Base-by-base conservation (phyloP, 148 eudicot genomes). In the Rheum nobile region DNA sequence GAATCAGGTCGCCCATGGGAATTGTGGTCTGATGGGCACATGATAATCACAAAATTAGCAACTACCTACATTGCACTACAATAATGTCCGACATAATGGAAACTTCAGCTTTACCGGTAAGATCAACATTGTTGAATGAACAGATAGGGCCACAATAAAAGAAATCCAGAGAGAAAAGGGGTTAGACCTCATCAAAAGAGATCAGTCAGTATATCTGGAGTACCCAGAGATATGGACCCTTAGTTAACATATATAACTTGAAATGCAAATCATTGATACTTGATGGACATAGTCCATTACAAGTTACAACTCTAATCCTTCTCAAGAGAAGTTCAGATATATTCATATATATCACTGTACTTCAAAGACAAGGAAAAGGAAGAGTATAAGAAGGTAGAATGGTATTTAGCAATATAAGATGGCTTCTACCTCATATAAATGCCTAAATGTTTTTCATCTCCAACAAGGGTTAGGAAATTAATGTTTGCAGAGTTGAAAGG, bases 1-100 rank as follows among this genome's bases (percentile, higher is more conserved):
- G 91, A 89, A 79, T 80, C 85, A 29, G 89, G 92, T 71, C 82
- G 85, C 72, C 81, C 78, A 68, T 76, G 75, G 68, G 85, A 71
- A 78, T 75, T 82, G 77, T 69, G 74, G 42, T 90, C 96, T 88
- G 88, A 19, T 80, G 82, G 14, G 21, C 24, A 39, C 21, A 75
- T 47, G 14, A 35, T 55, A 61, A 31, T 61, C 7, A 29, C 37
- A 31, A 61, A 61, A 28, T 61, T 37, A 61, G 68, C 37, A 61
- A 28, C n/a, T 14, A 31, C n/a, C 2, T 61, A 61, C 37, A 31
- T 31, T 61, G 37, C 68, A 61, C 1, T 14, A 61, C 10, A 61
- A 10, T 61, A 61, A 28, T 14, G 8, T 13, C 37, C 35, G 14
- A 31, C 68, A 61, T 61, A 28, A 59, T 59, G 35, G 16, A 61